A percentile compares a stretch with the other conserved stretches of the same genome.
Conservation (phyloP, 139 green algal species). For the Edaphochlamys debaryana region DNA sequence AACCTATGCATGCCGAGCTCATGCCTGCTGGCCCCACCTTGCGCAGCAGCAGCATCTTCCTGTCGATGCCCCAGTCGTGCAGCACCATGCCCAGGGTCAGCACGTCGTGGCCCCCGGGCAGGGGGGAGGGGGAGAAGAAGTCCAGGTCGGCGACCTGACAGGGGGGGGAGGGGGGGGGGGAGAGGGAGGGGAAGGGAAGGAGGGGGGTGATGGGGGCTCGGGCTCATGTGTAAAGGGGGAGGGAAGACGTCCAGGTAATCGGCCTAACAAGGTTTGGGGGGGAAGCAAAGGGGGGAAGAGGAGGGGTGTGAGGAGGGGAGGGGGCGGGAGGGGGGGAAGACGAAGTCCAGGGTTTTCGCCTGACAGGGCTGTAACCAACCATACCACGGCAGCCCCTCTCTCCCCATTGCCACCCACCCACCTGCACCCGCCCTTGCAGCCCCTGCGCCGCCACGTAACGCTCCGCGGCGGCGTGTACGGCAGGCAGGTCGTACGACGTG, state of each 20-base stretch:
- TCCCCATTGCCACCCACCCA: background rate
- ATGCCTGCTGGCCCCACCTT: slow-evolving; percentile 22
- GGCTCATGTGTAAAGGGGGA: too few species aligned
- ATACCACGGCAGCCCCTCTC: background rate
- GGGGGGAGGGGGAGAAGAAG: slow-evolving; percentile 38
- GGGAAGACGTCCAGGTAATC: too few species aligned
- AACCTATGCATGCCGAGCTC: too few species aligned
- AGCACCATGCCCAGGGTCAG: slow-evolving; percentile 59
- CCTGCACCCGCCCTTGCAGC: slow-evolving; percentile 42
- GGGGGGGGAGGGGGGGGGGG: too few species aligned
- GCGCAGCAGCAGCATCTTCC: slow-evolving; percentile 48
- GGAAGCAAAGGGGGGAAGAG: too few species aligned
- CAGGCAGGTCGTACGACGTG: slow-evolving; percentile 45
- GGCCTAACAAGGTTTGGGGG: too few species aligned
- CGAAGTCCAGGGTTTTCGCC: too few species aligned
- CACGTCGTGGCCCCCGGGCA: slow-evolving; percentile 43
- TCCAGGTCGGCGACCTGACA: slow-evolving; percentile 36
- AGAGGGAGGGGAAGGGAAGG: background rate
- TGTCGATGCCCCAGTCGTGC: slow-evolving; percentile 54
- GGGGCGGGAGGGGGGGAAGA: too few species aligned
- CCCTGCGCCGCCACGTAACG: slow-evolving; percentile 36
- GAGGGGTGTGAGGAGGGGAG: too few species aligned
- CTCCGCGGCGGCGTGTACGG: slow-evolving; percentile 35
- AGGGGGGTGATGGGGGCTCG: background rate
- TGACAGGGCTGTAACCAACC: too few species aligned